These are phyloP conservation scores for Teratosphaeria pseudoeucalypti DNA, from an alignment of 2,329 filamentous ascomycete species.

Conservation along the genomic window DNA sequence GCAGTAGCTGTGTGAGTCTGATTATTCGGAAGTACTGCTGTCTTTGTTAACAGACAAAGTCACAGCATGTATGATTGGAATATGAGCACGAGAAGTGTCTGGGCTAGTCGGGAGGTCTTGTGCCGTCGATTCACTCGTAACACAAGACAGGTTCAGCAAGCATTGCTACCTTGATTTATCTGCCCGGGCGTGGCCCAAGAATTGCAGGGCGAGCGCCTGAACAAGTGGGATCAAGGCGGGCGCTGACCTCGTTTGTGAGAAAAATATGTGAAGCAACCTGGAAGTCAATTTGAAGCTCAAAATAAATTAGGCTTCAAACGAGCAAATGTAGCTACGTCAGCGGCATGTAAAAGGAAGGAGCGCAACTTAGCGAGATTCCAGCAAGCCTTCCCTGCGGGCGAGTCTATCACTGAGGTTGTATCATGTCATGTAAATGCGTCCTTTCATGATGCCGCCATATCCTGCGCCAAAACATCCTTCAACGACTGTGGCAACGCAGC, in stretches of 20 bases:
- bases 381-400: neutral
- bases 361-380: neutral
- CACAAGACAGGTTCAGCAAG: neutral
- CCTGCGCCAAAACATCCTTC: slow-evolving; percentile 6
- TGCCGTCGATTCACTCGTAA: neutral
- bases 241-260: neutral
- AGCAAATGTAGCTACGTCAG: neutral
- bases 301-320: neutral
- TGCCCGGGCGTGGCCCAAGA: neutral
- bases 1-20: neutral
- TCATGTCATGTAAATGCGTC: neutral
- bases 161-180: neutral
- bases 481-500: slow-evolving; percentile 9
- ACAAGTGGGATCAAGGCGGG: neutral
- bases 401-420: neutral
- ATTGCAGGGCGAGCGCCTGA: neutral
- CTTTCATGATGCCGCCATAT: slow-evolving; percentile 2
- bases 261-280: neutral
- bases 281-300: neutral
- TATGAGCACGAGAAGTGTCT: neutral
- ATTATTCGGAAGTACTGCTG: neutral
- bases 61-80: neutral
- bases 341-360: neutral
- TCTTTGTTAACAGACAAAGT: neutral
- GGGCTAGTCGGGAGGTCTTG: neutral